These are phyloP conservation scores for Glomus cerebriforme DNA, from an alignment of 192 early-diverging fungal genomes.

Conservation along the genomic window DNA sequence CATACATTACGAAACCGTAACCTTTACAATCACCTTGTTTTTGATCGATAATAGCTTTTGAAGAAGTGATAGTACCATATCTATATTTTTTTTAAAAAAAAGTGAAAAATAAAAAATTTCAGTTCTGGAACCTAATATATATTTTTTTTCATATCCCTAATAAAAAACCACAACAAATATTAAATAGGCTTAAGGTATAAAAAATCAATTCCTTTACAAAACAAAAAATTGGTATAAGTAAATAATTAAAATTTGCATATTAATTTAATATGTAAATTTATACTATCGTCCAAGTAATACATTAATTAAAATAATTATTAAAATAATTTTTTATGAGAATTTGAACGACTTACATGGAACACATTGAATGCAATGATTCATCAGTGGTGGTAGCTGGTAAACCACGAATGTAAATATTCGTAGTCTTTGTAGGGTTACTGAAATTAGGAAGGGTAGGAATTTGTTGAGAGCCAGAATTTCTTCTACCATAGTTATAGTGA, in stretches of 20 bases:
- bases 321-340: neutral
- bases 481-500: conserved; percentile 25
- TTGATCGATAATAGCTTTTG: conserved; percentile 83
- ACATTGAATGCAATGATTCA: conserved; percentile 63
- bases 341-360: conserved; percentile 55
- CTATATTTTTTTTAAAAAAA: conserved; percentile 36
- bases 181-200: too few species aligned
- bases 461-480: conserved; percentile 33
- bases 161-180: too few species aligned
- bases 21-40: conserved; percentile 82
- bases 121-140: neutral
- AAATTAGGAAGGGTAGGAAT: conserved; percentile 30
- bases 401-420: conserved; percentile 84
- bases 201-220: too few species aligned
- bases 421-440: conserved; percentile 43
- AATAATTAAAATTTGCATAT: neutral
- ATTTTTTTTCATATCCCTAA: too few species aligned
- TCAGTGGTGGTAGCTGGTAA: conserved; percentile 70
- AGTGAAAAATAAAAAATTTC: neutral
- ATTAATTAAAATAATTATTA: neutral
- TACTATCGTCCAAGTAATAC: neutral
- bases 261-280: neutral
- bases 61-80: conserved; percentile 74
- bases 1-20: conserved; percentile 89
- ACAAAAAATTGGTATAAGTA: neutral